Conservation (phyloP, 2,329 filamentous ascomycete genomes). For the Neopestalotiopsis clavispora region DNA sequence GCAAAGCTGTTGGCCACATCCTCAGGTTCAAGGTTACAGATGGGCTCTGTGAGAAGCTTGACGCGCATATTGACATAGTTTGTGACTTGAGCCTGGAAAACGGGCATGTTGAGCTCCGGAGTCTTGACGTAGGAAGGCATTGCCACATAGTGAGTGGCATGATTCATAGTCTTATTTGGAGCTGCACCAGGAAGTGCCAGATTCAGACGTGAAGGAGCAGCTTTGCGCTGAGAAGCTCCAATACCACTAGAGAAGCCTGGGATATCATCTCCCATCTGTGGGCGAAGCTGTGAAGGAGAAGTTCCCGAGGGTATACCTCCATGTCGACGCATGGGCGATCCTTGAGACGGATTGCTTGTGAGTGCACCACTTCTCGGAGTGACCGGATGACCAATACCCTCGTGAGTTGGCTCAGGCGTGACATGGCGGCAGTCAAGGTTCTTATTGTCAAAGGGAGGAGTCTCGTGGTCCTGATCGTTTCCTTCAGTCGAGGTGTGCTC, state of each 20-base stretch:
- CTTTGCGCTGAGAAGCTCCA: background rate
- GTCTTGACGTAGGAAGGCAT: background rate
- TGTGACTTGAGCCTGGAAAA: background rate
- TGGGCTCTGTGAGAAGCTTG: background rate
- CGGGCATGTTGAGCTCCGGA: background rate
- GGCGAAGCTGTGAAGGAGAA: background rate
- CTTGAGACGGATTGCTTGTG: background rate
- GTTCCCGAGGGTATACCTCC: background rate
- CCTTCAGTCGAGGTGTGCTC: background rate
- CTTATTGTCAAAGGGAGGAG: background rate
- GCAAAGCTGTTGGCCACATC: background rate
- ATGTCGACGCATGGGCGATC: background rate
- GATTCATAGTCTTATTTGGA: background rate
- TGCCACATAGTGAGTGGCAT: constrained; percentile 6
- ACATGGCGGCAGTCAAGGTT: background rate
- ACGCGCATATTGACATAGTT: background rate
- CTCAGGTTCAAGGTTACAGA: background rate
- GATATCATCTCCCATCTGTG: background rate
- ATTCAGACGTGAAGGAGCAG: constrained; percentile 6
- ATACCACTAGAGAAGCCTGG: constrained; percentile 5
- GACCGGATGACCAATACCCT: background rate
- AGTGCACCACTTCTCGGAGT: background rate
- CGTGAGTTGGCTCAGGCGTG: background rate
- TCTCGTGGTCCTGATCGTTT: background rate
- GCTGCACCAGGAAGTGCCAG: constrained; percentile 2